Conservation (phyloP, 2,329 filamentous ascomycete species). For the Scedosporium minutisporum region DNA sequence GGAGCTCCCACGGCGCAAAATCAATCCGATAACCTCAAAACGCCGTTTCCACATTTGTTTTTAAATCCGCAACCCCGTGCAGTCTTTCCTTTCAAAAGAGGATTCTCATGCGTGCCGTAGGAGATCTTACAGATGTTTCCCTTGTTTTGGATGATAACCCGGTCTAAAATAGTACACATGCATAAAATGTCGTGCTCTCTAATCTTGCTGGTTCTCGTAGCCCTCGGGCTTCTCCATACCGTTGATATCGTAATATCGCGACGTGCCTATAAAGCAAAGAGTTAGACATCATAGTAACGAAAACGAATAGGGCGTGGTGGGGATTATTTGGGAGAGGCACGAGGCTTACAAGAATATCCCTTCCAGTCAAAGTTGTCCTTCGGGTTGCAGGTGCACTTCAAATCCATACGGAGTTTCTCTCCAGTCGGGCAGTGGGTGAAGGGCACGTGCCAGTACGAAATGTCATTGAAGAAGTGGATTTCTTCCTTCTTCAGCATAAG, state of each 20-base stretch:
- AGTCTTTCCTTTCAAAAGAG: background rate
- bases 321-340: slow-evolving; percentile 3
- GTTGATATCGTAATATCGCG: slow-evolving; percentile 77
- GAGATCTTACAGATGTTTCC: background rate
- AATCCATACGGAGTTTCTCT: slow-evolving; percentile 71
- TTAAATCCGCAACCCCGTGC: background rate
- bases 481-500: slow-evolving; percentile 85
- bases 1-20: too few relatives aligned
- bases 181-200: slow-evolving; percentile 11
- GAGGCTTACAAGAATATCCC: slow-evolving; percentile 79
- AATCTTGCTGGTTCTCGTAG: slow-evolving; percentile 62
- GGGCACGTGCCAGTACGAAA: slow-evolving; percentile 94
- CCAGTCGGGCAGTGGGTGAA: slow-evolving; percentile 96
- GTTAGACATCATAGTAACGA: background rate
- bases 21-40: background rate
- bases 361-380: slow-evolving; percentile 99
- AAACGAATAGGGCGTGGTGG: background rate
- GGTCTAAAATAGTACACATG: background rate
- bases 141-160: background rate
- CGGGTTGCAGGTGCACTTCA: slow-evolving; percentile 91
- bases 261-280: slow-evolving; percentile 38
- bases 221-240: slow-evolving; percentile 73
- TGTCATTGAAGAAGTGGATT: slow-evolving; percentile 98
- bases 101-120: background rate
- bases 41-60: background rate